phyloP scores from a whole-genome alignment of 2,329 filamentous ascomycete species.

The Paecilomyces fulvus region DNA sequence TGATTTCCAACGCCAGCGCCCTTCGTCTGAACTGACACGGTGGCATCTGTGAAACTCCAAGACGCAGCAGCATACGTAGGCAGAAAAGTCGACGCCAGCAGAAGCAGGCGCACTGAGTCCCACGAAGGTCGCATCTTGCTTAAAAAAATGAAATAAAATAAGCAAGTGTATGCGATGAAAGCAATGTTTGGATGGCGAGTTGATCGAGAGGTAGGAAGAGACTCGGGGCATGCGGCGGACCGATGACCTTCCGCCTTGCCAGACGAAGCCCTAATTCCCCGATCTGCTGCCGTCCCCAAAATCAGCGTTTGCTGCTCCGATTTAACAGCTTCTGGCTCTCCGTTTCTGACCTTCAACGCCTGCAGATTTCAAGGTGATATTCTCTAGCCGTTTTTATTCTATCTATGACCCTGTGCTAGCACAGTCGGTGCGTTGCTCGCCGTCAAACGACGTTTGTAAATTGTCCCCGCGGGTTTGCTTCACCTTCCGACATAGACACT shows the following conservation, averaged over 20 bases:
- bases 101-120: constrained; percentile 25
- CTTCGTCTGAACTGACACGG: constrained; percentile 52
- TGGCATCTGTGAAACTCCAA: constrained; percentile 59
- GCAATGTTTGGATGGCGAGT: background rate
- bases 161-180: constrained; percentile 5
- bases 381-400: constrained; percentile 1
- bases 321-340: background rate
- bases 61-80: constrained; percentile 40
- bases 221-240: constrained; percentile 19
- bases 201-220: constrained; percentile 1
- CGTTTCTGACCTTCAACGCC: background rate
- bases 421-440: background rate
- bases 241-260: constrained; percentile 19
- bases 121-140: constrained; percentile 29
- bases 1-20: constrained; percentile 46
- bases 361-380: background rate
- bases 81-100: constrained; percentile 27
- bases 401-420: background rate
- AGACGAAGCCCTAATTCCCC: constrained; percentile 32
- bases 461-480: constrained; percentile 1
- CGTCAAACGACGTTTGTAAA: background rate
- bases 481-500: constrained; percentile 8
- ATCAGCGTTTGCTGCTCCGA: background rate
- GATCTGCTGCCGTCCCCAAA: constrained; percentile 2
- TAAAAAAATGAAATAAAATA: constrained; percentile 5